phyloP scores from a whole-genome alignment of 1,139 yeast genomes.

The Nakaseomyces glabratus region DNA sequence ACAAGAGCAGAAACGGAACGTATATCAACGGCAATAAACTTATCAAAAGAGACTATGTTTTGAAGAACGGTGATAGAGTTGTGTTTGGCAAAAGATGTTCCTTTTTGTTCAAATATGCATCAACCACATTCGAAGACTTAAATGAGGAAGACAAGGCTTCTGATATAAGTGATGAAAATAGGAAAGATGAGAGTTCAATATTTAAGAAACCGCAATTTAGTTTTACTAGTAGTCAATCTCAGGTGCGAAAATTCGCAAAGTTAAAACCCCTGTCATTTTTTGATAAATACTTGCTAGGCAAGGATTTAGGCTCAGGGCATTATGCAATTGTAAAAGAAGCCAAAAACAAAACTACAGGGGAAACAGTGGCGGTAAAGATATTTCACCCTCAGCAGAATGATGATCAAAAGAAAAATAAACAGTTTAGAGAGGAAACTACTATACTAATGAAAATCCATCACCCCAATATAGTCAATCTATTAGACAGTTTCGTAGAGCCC shows the following conservation, averaged over 20 bases:
- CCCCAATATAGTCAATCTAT: constrained; percentile 58
- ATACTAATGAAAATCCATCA: constrained; percentile 59
- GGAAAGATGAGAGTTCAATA: constrained; percentile 14
- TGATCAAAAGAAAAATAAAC: constrained; percentile 38
- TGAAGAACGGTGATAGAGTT: constrained; percentile 57
- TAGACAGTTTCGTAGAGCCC: constrained; percentile 64
- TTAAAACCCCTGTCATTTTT: constrained; percentile 34
- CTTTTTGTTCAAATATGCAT: constrained; percentile 44
- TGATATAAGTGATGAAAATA: constrained; percentile 5
- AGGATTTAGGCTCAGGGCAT: constrained; percentile 64
- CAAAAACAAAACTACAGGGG: constrained; percentile 46
- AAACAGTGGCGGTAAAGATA: constrained; percentile 63
- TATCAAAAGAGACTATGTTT: constrained; percentile 40
- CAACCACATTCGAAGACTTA: constrained; percentile 7
- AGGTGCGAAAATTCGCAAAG: constrained; percentile 12
- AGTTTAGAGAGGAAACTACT: constrained; percentile 59
- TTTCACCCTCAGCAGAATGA: constrained; percentile 58
- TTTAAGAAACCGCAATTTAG: constrained; percentile 27
- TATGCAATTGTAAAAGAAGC: constrained; percentile 74
- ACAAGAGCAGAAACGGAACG: constrained; percentile 60
- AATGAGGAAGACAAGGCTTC: background rate
- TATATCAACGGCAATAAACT: constrained; percentile 50
- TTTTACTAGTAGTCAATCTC: constrained; percentile 21
- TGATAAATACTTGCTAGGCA: constrained; percentile 53
- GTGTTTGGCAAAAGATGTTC: constrained; percentile 54